A percentile compares a stretch with the other conserved stretches of the same genome.
These are phyloP conservation scores for Entonaema liquescens DNA, from an alignment of 495 filamentous ascomycete genomes.

Conservation along the genomic window DNA sequence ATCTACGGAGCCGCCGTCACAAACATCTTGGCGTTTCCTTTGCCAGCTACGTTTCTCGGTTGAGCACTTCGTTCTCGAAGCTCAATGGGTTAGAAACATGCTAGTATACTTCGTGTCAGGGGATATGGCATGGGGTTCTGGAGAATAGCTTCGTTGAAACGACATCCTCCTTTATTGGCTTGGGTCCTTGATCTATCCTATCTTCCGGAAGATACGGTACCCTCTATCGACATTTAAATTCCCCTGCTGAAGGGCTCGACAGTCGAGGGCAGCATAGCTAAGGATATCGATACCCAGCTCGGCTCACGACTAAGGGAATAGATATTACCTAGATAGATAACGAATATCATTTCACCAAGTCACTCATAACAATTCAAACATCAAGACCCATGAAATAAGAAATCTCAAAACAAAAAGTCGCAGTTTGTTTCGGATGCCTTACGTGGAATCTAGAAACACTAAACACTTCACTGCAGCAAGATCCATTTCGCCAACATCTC, in stretches of 20 bases:
- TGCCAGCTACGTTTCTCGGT: background rate
- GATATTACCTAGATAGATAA: background rate
- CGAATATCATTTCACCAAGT: background rate
- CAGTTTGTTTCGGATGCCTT: conserved; percentile 17
- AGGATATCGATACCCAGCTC: background rate
- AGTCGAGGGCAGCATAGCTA: background rate
- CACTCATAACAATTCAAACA: background rate
- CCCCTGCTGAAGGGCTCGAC: background rate
- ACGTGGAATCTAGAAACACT: conserved; percentile 26
- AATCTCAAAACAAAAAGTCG: background rate
- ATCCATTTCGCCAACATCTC: background rate
- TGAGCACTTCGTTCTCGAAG: background rate
- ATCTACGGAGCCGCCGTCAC: conserved; percentile 18
- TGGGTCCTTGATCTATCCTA: background rate
- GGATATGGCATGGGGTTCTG: no score
- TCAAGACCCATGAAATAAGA: background rate
- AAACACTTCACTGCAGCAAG: conserved; percentile 21
- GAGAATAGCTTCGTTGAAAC: no score
- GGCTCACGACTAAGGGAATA: background rate
- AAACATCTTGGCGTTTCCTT: conserved; percentile 23
- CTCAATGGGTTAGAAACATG: background rate
- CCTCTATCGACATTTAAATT: background rate
- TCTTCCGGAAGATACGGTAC: background rate
- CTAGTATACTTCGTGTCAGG: no score
- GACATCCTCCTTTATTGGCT: background rate